These are phyloP conservation scores for Geotrichum siamense DNA, from an alignment of 1,139 yeast genomes.

Conservation along the genomic window DNA sequence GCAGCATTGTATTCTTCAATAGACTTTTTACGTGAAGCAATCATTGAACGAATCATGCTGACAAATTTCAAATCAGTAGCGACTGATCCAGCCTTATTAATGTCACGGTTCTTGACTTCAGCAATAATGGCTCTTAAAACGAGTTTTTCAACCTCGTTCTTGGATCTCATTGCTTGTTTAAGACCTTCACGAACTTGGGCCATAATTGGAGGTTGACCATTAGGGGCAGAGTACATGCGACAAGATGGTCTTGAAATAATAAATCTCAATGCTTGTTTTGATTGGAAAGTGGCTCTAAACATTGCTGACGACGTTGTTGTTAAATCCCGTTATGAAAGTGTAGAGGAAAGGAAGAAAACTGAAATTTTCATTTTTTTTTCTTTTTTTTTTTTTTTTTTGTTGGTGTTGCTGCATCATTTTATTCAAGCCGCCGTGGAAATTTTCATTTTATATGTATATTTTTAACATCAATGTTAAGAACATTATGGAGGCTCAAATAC, in stretches of 20 bases:
- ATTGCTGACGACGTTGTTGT: conserved; percentile 2
- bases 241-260: conserved; percentile 7
- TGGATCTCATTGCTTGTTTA: conserved; percentile 33
- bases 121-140: conserved; percentile 52
- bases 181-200: conserved; percentile 29
- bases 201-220: conserved; percentile 34
- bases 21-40: conserved; percentile 49
- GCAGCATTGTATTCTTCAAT: conserved; percentile 46
- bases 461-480: too few species aligned
- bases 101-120: conserved; percentile 54
- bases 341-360: neutral
- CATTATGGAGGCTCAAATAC: too few species aligned
- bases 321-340: neutral
- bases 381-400: too few species aligned
- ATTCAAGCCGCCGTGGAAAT: too few species aligned
- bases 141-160: conserved; percentile 37
- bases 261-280: neutral
- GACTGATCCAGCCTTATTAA: conserved; percentile 42
- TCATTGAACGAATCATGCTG: conserved; percentile 44
- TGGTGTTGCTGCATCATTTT: too few species aligned
- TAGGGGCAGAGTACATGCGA: conserved; percentile 13
- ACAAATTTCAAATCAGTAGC: conserved; percentile 45
- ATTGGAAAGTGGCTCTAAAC: conserved; percentile 10
- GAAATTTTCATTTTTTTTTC: neutral
- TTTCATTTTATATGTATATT: too few species aligned